Percentiles rank a stretch among this genome's conserved stretches.
phyloP scores from a whole-genome alignment of 768 basidiomycete species.

The Tephrocybe rancida region DNA sequence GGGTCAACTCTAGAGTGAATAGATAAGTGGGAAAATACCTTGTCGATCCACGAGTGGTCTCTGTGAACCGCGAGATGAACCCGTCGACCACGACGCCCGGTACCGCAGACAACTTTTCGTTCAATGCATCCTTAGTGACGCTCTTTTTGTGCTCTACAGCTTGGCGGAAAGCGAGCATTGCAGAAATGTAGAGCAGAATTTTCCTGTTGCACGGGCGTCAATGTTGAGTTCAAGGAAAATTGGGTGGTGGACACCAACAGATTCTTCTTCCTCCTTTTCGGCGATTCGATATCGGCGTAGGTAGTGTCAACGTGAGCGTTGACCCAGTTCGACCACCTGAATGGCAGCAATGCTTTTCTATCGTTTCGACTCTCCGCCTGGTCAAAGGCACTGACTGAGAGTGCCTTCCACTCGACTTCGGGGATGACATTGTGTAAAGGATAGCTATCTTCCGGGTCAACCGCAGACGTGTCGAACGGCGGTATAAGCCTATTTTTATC shows the following conservation, averaged over 20 bases:
- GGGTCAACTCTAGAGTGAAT: conserved; percentile 7
- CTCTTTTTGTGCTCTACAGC: conserved; percentile 38
- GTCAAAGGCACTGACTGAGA: conserved; percentile 60
- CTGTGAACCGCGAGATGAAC: conserved; percentile 79
- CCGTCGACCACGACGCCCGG: conserved; percentile 73
- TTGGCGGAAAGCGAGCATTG: conserved; percentile 74
- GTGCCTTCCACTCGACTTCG: conserved; percentile 75
- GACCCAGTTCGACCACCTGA: conserved; percentile 67
- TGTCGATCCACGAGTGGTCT: conserved; percentile 66
- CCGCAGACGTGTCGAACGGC: conserved; percentile 65
- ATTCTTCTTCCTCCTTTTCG: conserved; percentile 58
- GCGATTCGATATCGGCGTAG: conserved; percentile 40
- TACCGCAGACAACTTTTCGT: conserved; percentile 57
- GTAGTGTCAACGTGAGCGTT: conserved; percentile 57
- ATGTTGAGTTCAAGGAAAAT: conserved; percentile 18
- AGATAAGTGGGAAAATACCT: conserved; percentile 43
- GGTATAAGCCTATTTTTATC: conserved; percentile 78
- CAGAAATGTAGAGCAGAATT: conserved; percentile 77
- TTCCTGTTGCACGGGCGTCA: conserved; percentile 51
- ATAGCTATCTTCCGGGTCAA: conserved; percentile 73
- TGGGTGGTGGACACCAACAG: conserved; percentile 47
- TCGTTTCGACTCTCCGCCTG: conserved; percentile 49
- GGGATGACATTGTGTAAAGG: conserved; percentile 77
- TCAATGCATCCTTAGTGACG: conserved; percentile 52
- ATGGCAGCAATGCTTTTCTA: conserved; percentile 60